Percentiles rank a stretch among this genome's conserved stretches.
These are phyloP conservation scores for Fraxinus xanthoxyloides DNA, from an alignment of 305 asterid species.

Conservation along the genomic window DNA sequence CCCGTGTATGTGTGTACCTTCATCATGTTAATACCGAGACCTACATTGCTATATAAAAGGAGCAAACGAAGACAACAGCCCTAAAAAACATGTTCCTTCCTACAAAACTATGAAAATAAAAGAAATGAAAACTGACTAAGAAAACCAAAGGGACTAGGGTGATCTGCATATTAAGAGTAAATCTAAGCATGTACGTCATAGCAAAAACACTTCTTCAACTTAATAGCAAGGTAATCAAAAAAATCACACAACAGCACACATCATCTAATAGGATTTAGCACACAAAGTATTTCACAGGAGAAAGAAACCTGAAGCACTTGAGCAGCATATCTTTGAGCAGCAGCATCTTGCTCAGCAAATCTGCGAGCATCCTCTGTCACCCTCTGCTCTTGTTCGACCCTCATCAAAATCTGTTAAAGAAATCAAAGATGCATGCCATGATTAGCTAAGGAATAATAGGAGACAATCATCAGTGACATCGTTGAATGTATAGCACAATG, in stretches of 20 bases:
- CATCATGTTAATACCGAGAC: background rate
- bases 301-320: slow-evolving; percentile 79
- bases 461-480: background rate
- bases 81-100: background rate
- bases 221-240: background rate
- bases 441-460: background rate
- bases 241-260: background rate
- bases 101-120: background rate
- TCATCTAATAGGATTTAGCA: background rate
- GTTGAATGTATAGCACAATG: background rate
- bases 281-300: background rate
- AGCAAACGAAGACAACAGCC: background rate
- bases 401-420: slow-evolving; percentile 71
- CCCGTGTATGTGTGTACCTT: background rate
- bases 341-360: slow-evolving; percentile 94
- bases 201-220: background rate
- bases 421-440: slow-evolving; percentile 8
- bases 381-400: slow-evolving; percentile 94
- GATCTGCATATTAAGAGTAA: background rate
- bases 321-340: slow-evolving; percentile 89
- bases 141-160: background rate
- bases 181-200: background rate
- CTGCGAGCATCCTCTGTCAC: slow-evolving; percentile 96
- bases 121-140: background rate
- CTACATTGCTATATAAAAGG: background rate